A percentile compares a stretch with the other conserved stretches of the same genome.
These are phyloP conservation scores for Mycena vitilis DNA, from an alignment of 768 basidiomycete genomes.

Conservation along the genomic window DNA sequence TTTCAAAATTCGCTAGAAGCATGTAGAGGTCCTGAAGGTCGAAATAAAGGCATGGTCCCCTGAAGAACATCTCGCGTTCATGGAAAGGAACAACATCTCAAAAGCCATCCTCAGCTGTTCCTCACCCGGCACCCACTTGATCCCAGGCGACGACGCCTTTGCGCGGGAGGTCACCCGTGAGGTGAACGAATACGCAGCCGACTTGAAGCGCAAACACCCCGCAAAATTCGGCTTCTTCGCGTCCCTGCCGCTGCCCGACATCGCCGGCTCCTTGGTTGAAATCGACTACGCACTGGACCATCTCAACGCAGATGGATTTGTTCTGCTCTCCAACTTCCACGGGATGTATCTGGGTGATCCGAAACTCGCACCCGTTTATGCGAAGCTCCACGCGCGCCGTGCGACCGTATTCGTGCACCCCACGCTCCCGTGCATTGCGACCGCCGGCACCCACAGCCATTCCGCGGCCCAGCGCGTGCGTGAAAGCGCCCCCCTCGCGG, in stretches of 20 bases:
- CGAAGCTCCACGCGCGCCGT: conserved; percentile 19
- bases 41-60: conserved; percentile 9
- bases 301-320: conserved; percentile 21
- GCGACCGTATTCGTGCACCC: conserved; percentile 27
- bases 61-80: conserved; percentile 24
- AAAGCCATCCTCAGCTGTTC: conserved; percentile 29
- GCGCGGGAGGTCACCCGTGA: conserved; percentile 26
- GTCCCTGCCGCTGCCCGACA: conserved; percentile 25
- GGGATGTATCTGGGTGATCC: conserved; percentile 25
- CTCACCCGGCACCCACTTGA: conserved; percentile 20
- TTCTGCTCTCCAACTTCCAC: conserved; percentile 19
- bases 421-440: conserved; percentile 17
- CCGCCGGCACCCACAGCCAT: conserved; percentile 11
- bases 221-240: conserved; percentile 26
- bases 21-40: neutral
- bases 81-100: conserved; percentile 22
- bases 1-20: neutral
- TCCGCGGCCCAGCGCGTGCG: conserved; percentile 8
- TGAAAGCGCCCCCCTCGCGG: conserved; percentile 14
- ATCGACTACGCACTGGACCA: conserved; percentile 27
- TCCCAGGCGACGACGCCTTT: conserved; percentile 25
- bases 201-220: conserved; percentile 22
- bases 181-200: conserved; percentile 26
- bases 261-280: conserved; percentile 16
- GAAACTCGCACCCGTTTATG: conserved; percentile 15